A percentile compares a stretch with the other conserved stretches of the same genome.
phyloP scores from a whole-genome alignment of 371 early-diverging fungal species.

The Zancudomyces culisetae region DNA sequence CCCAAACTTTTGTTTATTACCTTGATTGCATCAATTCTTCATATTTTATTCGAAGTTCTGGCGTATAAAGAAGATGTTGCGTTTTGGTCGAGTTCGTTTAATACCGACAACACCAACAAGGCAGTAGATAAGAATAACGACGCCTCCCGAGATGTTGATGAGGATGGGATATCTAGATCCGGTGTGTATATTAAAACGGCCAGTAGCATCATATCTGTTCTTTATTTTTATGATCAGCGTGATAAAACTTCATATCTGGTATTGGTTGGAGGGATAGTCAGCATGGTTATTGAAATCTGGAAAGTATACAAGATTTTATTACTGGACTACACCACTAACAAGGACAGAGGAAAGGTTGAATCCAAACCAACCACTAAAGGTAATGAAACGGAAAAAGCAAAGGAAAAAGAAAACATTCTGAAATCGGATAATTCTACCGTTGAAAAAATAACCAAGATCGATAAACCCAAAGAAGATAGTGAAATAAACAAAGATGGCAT shows the following conservation, averaged over 20 bases:
- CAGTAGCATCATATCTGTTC: constrained; percentile 31
- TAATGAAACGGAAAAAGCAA: neutral
- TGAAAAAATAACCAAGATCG: no score
- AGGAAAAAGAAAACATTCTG: neutral
- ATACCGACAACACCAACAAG: neutral
- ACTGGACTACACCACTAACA: neutral
- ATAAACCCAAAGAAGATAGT: no score
- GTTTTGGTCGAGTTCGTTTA: constrained; percentile 26
- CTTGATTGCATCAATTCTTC: constrained; percentile 39
- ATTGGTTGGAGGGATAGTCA: constrained; percentile 18
- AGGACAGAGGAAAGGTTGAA: constrained; percentile 3
- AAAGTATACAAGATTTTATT: constrained; percentile 26
- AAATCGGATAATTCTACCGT: no score
- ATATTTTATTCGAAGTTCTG: constrained; percentile 49
- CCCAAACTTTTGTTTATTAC: constrained; percentile 34
- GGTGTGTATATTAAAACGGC: constrained; percentile 33
- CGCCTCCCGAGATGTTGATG: constrained; percentile 7
- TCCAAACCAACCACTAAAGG: neutral
- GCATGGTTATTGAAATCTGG: constrained; percentile 40
- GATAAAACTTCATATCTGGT: constrained; percentile 28
- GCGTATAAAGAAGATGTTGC: constrained; percentile 52
- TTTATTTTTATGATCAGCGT: constrained; percentile 36
- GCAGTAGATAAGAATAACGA: constrained; percentile 2
- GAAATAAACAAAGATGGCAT: no score
- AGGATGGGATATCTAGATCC: constrained; percentile 39